Evolutionary conservation across 108 stramenopile species (phyloP).

Genomic region (Cyclotella sp.): DNA sequence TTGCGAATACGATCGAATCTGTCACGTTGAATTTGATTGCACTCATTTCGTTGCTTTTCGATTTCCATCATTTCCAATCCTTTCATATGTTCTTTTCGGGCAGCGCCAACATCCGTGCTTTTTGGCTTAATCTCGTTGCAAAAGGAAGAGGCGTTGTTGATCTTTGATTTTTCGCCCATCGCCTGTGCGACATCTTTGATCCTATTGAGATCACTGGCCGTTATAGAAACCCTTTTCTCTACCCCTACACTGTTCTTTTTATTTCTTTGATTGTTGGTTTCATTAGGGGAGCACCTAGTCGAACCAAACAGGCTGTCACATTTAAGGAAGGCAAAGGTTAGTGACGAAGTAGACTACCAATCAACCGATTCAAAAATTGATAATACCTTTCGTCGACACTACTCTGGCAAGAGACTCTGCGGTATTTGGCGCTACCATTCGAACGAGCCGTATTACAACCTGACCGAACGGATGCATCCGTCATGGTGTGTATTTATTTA

Average conservation of each 20-base stretch:
- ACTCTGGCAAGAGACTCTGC: conserved; percentile 43
- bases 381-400: conserved; percentile 53
- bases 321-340: not conserved
- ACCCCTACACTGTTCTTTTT: conserved; percentile 8
- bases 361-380: not conserved
- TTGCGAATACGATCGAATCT: conserved; percentile 68
- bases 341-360: not conserved
- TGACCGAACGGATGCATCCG: conserved; percentile 30
- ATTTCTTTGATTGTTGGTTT: not conserved
- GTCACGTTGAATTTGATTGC: conserved; percentile 52
- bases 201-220: conserved; percentile 35
- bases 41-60: conserved; percentile 53
- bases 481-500: conserved; percentile 10
- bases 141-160: not conserved
- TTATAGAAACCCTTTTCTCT: conserved; percentile 27
- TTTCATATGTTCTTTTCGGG: conserved; percentile 72
- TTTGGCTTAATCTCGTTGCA: conserved; percentile 1
- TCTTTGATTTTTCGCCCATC: not conserved
- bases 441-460: conserved; percentile 42
- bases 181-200: conserved; percentile 44
- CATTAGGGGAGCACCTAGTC: conserved; percentile 18
- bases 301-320: conserved; percentile 44
- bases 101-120: conserved; percentile 22
- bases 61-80: conserved; percentile 63
- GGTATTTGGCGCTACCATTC: conserved; percentile 42